Evolutionary conservation across 257 asterid species (phyloP), one percentile per base, ranked within the genome.

Genomic region (Solanum chaucha): DNA sequence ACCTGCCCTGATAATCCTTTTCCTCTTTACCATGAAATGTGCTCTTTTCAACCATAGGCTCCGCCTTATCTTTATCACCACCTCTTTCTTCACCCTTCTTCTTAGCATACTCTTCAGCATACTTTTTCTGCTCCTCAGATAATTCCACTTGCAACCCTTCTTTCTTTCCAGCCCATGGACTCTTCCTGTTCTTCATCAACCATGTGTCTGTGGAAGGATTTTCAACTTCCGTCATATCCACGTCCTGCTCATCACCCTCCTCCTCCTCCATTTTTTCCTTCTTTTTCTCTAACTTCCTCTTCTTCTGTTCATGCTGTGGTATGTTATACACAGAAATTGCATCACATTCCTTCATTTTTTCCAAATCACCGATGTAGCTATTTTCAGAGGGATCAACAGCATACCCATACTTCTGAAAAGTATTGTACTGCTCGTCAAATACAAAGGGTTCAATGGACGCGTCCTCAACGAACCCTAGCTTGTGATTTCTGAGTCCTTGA

Each of bases 51-150:
- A 20, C 90, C 84, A 91, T 78, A 5, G 93, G 88, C 72, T 94
- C 97, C 3, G 94, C 93, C 88, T 92, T 93, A 87, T 87, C 92
- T 90, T 74, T 92, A 86, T 94, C 99, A 17, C 96, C 98, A 15
- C 93, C 97, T 81, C 92, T 96, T 90, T 95, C 95, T 89, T 92
- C 97, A 7, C 93, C 97, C 91, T 97, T 93, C 95, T 95, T 97
- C 95, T 92, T 97, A 1, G 96, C 99, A 84, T 96, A 93, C 93
- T 96, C 99, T 89, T 97, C 99, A 0, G 99, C 99, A 75, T 97
- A 97, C 91, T 95, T 97, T 95, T 95, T 96, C 90, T 97, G 99
- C 92, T 97, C 98, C 92, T 97, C 99, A 1, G 99, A 94, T 88
- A 97, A 89, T 88, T 96, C 99, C 0, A 84, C 95, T 59, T 95